Evolutionary conservation across 1,139 yeast genomes (phyloP), one percentile per base, ranked within the genome.

Genomic region (Yamadazyma sp.): DNA sequence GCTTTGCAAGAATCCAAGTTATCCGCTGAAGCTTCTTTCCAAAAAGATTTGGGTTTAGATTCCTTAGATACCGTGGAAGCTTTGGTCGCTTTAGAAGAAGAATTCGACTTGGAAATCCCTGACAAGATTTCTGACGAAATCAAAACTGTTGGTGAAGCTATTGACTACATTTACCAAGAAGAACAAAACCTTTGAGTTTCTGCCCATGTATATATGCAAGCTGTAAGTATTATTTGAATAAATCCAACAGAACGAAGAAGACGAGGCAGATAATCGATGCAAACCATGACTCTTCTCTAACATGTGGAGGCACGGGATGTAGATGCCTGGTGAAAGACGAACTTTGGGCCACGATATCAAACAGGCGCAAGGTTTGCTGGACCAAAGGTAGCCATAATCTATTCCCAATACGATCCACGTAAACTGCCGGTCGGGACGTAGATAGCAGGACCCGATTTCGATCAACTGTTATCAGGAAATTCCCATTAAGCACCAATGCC

Each of bases 11-110:
- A 71, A 52, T 67, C 76, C 32, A 69, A 64, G 46, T 62, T 72
- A 34, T 46, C 62, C 22, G 56, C 68, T 52, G 71, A 68, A 33
- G 69, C 82, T 28, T 72, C 78, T 43, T 78, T 78, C 62, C 75
- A 73, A 54, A 76, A 76, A 54, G 87, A 81, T 55, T 70, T 81
- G 57, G 83, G 83, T n/a, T 66, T 81, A 51, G 87, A 81, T 58
- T 81, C 87, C 5, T 72, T 81, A 49, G 87, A 81, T 54, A 79
- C 85, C 40, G 85, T 81, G 41, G 87, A 81, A 64, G 79, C 84
- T 43, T 68, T 81, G 51, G 87, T 81, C 54, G 85, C 86, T 43
- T 77, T 81, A 55, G 87, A 81, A 65, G 87, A 81, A 65, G 83
- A 81, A 62, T 81, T 81, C 51, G 87, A 81, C 59, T 69, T 81